Base-by-base conservation (phyloP, 352 stramenopile species). In the Halophytophthora batemanensis region DNA sequence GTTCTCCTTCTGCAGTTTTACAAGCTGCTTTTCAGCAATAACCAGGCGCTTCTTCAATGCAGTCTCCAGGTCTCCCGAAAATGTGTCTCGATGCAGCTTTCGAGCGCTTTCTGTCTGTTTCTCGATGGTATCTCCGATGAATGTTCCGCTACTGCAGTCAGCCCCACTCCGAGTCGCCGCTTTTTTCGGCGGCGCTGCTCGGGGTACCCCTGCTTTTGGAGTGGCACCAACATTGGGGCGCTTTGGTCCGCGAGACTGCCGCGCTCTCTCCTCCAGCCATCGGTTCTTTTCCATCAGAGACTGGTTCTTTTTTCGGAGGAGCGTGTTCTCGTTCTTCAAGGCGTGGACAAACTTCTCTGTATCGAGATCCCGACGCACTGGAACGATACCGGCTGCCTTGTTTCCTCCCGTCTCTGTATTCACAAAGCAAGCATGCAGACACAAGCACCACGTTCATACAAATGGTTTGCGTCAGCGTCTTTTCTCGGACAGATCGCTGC, bases 301-400 rank as follows among this genome's bases (percentile, higher is more conserved):
- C 41, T 94, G 77, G 13, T 78, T 88, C 47, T 93, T 90, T 56
- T 85, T 92, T 22, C 77, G 69, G 23, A 96, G 45, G n/a, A 53
- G 47, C 5, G 58, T 45, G 42, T 91, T 96, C 43, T 96, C 83
- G 31, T 53, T 82, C 53, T 88, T 87, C 37, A 96, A 61, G 4
- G 70, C 72, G n/a, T 82, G 66, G 14, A 94, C 76, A 48, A 94
- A 91, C 42, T 81, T 83, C 38, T 96, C 86, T 11, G 79, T 80
- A 40, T 93, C 85, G 17, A 90, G 44, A 54, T 93, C 82, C 22
- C 82, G 70, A 39, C 74, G 74, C 21, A 66, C 47, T 21, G 61
- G 62, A 2, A 82, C 46, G 23, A 71, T 38, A 3, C 34, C 28
- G 0, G 46, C 62, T 43, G 19, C 17, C 15, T 56, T 74, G 23